phyloP scores from a whole-genome alignment of 225 moss, liverwort and hornwort genomes.

The Neckera pumila region DNA sequence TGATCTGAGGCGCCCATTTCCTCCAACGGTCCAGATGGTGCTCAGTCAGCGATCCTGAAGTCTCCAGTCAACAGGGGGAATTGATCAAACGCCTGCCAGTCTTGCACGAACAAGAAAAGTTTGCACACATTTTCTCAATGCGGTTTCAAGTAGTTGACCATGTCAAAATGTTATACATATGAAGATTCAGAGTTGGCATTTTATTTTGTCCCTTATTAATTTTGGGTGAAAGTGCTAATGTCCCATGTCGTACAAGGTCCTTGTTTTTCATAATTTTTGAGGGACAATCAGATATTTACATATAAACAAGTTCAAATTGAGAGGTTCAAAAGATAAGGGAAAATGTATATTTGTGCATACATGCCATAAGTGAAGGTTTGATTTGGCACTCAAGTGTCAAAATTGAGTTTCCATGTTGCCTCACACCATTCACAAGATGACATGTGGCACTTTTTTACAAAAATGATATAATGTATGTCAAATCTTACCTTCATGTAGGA shows the following conservation, averaged over 20 bases:
- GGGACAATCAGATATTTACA: fast-evolving
- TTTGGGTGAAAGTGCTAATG: background rate
- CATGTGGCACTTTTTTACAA: too few relatives aligned
- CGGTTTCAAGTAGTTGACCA: background rate
- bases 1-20: background rate
- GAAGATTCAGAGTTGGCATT: background rate
- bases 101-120: background rate
- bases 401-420: too few relatives aligned
- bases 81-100: background rate
- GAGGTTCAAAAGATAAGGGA: background rate
- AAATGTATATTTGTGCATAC: background rate
- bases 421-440: too few relatives aligned
- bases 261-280: background rate
- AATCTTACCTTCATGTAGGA: too few relatives aligned
- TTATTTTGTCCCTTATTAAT: background rate
- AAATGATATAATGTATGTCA: too few relatives aligned
- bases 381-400: too few relatives aligned
- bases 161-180: background rate
- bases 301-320: background rate
- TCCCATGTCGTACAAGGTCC: background rate
- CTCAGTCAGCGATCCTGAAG: background rate
- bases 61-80: background rate
- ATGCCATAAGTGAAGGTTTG: too few relatives aligned
- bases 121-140: background rate
- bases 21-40: background rate